Conservation (phyloP, 2,329 filamentous ascomycete genomes). For the Fusarium begoniae region DNA sequence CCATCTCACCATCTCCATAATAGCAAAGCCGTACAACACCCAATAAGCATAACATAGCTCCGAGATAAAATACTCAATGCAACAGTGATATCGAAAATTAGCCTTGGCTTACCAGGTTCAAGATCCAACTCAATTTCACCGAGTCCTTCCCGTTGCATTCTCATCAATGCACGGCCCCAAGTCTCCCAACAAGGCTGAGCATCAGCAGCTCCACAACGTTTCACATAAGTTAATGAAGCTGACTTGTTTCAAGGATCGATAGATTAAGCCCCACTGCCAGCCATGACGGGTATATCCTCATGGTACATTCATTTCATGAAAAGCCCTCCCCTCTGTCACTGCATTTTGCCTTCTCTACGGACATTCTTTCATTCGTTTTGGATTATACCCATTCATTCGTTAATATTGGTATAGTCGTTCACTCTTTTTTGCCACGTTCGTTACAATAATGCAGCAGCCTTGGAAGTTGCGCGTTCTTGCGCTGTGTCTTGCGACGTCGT, state of each 20-base stretch:
- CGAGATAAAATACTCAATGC: neutral
- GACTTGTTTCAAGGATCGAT: neutral
- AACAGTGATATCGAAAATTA: neutral
- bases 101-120: neutral
- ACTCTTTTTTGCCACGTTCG: neutral
- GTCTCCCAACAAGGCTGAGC: neutral
- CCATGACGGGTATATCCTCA: neutral
- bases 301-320: neutral
- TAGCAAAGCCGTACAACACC: neutral
- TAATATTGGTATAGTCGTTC: neutral
- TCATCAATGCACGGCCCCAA: neutral
- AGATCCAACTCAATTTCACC: neutral
- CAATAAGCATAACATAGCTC: neutral
- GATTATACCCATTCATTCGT: neutral
- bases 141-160: neutral
- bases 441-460: neutral
- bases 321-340: neutral
- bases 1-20: neutral
- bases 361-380: neutral
- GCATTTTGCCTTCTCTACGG: neutral
- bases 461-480: conserved; percentile 15
- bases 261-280: neutral
- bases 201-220: neutral
- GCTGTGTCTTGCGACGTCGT: neutral
- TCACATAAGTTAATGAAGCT: neutral